Base-by-base conservation (phyloP, 108 stramenopile genomes). In the Pseudonitzschia multistriata region DNA sequence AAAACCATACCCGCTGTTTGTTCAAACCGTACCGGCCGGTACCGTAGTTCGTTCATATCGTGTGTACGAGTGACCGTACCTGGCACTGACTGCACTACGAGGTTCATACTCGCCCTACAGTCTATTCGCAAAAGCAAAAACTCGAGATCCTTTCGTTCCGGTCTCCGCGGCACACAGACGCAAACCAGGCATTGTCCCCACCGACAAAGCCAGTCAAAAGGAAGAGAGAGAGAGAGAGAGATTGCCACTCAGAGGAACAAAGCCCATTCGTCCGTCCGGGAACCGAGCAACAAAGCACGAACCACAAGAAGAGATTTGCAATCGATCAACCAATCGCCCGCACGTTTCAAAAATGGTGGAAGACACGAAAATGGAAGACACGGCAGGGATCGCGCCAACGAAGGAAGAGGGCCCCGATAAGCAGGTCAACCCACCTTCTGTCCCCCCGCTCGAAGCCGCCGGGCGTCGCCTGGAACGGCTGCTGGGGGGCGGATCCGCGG, bases 381-480 rank as follows among this genome's bases (percentile, higher is more conserved):
- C 50, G 27, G 24, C 52, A 28, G 14, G 42, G 17, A 22, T 53
- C 27, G 37, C 37, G 24, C n/a, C 30, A 28, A 57, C 49, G 14
- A 50, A 49, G 42, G 63, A 70, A 52, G 56, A 76, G 15, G 42
- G 7, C 15, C 17, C 42, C 7, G 17, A 45, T 2, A 37, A 22
- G 1, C 15, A 53, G 34, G 24, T 8, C 11, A 19, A 25, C 27
- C 0, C 22, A 39, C 55, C 37, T 17, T 5, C 25, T 8, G 29
- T 31, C 21, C 85, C 90, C 50, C 83, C 91, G 8, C 66, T 92
- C 22, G 79, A 85, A 76, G 81, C 84, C 7, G 84, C 93, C n/a
- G 89, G 83, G 0, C 81, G 84, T 36, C 85, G 90, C 17, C 74
- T 94, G 45, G 90, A 90, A 47, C 83, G 87, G 37, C 74, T 85